Base-by-base conservation (phyloP, 352 stramenopile species). In the Globisporangium megalacanthum region DNA sequence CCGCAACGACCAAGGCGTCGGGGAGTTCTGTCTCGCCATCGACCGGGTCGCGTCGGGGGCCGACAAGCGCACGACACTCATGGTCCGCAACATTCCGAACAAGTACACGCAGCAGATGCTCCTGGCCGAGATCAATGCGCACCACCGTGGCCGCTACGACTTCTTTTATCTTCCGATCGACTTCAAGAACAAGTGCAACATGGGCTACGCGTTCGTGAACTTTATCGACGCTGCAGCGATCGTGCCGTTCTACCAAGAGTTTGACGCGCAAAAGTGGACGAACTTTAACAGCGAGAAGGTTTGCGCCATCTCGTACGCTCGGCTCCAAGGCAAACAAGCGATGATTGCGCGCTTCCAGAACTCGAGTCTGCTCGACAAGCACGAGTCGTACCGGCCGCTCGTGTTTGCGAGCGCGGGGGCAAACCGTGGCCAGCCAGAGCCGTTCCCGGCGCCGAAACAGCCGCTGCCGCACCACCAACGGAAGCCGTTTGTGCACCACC, bases 91-190 rank as follows among this genome's bases (percentile, higher is more conserved):
- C 73, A 99, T 99, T 52, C 97, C 97, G 10, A 99, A 99, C 91
- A 99, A 99, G 79, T 99, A 99, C 73, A 99, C 97, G 6, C 97
- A 99, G 69, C 80, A 98, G 61, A 99, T 99, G 95, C 74, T 99
- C 14, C 74, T 99, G 10, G 58, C 89, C 2, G 97, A 99, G 86
- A 98, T 99, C 68, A 96, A 98, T 56, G 79, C 82, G 45, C 88
- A 87, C 42, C 83, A 95, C 61, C 82, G 95, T 55, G 96, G 96
- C 20, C 88, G 94, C 46, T 97, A 96, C 61, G 95, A 99, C 69
- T 99, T 99, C 63, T 99, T 99, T 72, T 99, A 99, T 75, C 77
- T 99, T 49, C 97, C 97, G 20, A 99, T 99, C 62, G 97, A 99
- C 77, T 99, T 99, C 76, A 99, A 99, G 85, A 99, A 99, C 76